Evolutionary conservation across 1,284 basidiomycete species (phyloP), one percentile per base, ranked within the genome.

Genomic region (Ustilago cynodontis): DNA sequence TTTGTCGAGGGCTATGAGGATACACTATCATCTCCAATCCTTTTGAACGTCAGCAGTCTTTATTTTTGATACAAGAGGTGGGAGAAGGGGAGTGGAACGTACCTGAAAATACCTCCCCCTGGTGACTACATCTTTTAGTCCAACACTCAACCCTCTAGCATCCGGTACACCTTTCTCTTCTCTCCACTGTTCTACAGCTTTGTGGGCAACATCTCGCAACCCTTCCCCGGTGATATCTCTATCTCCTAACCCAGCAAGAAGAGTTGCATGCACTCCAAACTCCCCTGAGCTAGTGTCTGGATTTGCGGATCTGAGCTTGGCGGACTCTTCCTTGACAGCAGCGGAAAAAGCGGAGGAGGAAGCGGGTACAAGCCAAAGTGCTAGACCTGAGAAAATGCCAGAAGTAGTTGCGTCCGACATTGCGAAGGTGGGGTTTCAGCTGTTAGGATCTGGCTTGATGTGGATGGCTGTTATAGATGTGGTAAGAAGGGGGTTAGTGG

Each of bases 361-460:
- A 1, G n/a, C n/a, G n/a, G 73, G 68, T 0, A 76, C 65, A 14
- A 76, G 59, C 73, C 73, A 76, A 20, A 76, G 31, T 11, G 68
- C 68, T 2, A 65, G 22, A 2, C 74, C 74, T 77, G 68, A 64
- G 57, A 68, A 73, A 0, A 63, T 50, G 1, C 47, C 67, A 6
- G n/a, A n/a, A 53, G 59, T 51, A 7, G 39, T 33, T 2, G 56
- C 20, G 18, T 7, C 41, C 43, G 41, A 29, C 54, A 56, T 53
- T 6, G 16, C 26, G 18, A 53, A 53, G n/a, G 8, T 16, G 18
- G 37, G 10, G 14, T n/a, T n/a, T n/a, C n/a, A n/a, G n/a, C n/a
- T n/a, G n/a, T n/a, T n/a, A n/a, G n/a, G n/a, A n/a, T n/a, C n/a
- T n/a, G n/a, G n/a, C n/a, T n/a, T n/a, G 49, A 31, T 26, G 4